Base-by-base conservation (phyloP, 164 flowering plant species). In the grape (Vitis vinifera) region DNA sequence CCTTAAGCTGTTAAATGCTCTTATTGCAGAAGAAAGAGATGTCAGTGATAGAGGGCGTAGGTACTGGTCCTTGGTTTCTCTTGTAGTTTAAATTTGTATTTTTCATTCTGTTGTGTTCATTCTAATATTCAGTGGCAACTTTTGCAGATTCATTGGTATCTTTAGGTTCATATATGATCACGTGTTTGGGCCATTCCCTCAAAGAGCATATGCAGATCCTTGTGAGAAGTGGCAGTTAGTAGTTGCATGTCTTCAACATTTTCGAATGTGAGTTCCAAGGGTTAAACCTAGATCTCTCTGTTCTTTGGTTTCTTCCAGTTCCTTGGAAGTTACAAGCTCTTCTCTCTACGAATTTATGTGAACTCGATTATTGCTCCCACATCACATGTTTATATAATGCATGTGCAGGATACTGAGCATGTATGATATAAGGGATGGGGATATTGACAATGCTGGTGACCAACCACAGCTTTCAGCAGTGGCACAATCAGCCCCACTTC, bases 201-300 rank as follows among this genome's bases (percentile, higher is more conserved):
- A 91, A 75, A 86, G 98, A 80, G 99, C 99, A 27, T 96, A 93
- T 87, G 90, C 95, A 14, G 94, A 93, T 81, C 89, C 90, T n/a
- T 79, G 83, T 69, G 99, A 96, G 82, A 96, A 92, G 73, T 96
- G 99, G 99, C 94, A 92, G 71, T 78, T 96, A 73, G 97, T 89
- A 72, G 84, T 90, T 79, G 89, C 93, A 68, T 90, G 98, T 82
- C 97, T 96, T 75, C 83, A 89, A 49, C 98, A 96, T 84, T 96
- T 96, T 75, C 87, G 77, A 68, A 87, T 90, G 99, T 93, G 78
- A 83, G 99, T 84, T 31, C 19, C 10, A 17, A 30, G 11, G 16
- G 13, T 59, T 50, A 57, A 31, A 49, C 14, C 29, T 55, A 15
- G 50, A 14, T 14, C 60, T 50, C 49, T 48, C 61, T 70, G n/a